Evolutionary conservation across 495 filamentous ascomycete species (phyloP).

Genomic region (Staphylotrichum tortipilum): DNA sequence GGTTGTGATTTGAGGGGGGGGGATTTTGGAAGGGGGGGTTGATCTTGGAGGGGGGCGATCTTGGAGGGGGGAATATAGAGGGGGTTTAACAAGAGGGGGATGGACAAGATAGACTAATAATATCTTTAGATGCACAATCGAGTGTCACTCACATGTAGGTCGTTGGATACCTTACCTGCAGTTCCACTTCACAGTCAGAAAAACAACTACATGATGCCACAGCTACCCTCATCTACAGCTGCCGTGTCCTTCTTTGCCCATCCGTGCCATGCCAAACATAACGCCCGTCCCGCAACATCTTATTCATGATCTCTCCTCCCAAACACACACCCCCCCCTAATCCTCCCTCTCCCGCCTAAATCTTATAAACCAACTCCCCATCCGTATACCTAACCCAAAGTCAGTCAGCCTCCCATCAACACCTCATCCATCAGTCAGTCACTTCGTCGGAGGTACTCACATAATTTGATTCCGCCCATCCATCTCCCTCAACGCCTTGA

Average conservation of each 20-base stretch:
- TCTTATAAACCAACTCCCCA: constrained; percentile 40
- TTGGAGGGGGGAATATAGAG: too few species aligned
- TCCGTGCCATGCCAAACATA: neutral
- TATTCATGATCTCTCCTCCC: neutral
- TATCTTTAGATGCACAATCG: too few species aligned
- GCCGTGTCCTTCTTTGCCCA: neutral
- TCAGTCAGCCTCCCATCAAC: constrained; percentile 29
- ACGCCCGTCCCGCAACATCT: neutral
- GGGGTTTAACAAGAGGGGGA: too few species aligned
- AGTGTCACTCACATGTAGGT: too few species aligned
- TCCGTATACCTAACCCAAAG: constrained; percentile 34
- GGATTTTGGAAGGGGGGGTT: too few species aligned
- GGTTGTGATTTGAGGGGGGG: neutral
- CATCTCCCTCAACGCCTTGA: constrained; percentile 69
- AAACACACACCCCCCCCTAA: neutral
- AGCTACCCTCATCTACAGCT: neutral
- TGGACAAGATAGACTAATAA: too few species aligned
- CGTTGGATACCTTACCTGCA: too few species aligned
- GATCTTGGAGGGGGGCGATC: too few species aligned
- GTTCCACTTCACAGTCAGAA: neutral
- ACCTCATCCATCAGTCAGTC: neutral
- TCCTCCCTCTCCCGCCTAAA: constrained; percentile 12
- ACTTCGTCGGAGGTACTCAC: constrained; percentile 47
- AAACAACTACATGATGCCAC: neutral
- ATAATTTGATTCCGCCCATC: constrained; percentile 82